A percentile compares a stretch with the other conserved stretches of the same genome.
Evolutionary conservation across 352 stramenopile genomes (phyloP).

Genomic region (Phytophthora niederhauseri): DNA sequence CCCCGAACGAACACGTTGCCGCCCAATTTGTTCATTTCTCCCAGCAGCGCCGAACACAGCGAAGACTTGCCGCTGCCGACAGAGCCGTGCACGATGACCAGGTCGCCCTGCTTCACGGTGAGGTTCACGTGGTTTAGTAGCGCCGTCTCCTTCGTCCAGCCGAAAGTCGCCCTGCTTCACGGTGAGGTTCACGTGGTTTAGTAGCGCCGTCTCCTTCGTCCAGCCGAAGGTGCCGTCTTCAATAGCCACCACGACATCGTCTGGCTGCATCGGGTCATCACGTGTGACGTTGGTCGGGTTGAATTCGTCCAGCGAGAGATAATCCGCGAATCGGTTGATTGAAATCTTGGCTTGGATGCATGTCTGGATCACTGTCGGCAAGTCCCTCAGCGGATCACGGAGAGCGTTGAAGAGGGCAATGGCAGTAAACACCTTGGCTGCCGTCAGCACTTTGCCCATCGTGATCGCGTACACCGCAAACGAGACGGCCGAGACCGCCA

Average conservation of each 20-base stretch:
- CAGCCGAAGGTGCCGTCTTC: conserved; percentile 43
- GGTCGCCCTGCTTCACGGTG: conserved; percentile 44
- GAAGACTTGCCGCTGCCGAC: conserved; percentile 68
- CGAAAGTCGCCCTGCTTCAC: conserved; percentile 50
- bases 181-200: conserved; percentile 45
- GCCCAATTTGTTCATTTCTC: conserved; percentile 83
- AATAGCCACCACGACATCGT: conserved; percentile 31
- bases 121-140: conserved; percentile 50
- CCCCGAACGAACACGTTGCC: conserved; percentile 52
- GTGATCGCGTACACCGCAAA: conserved; percentile 55
- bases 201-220: conserved; percentile 27
- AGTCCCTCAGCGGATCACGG: conserved; percentile 39
- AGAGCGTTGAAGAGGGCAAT: conserved; percentile 60
- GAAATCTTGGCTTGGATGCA: conserved; percentile 53
- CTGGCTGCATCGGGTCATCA: conserved; percentile 7
- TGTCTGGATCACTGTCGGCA: conserved; percentile 44
- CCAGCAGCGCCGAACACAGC: conserved; percentile 54
- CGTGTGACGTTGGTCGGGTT: conserved; percentile 26
- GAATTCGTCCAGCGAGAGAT: conserved; percentile 39
- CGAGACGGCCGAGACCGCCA: conserved; percentile 51
- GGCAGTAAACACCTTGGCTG: conserved; percentile 59
- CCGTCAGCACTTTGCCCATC: conserved; percentile 43
- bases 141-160: conserved; percentile 32
- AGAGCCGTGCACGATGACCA: conserved; percentile 55
- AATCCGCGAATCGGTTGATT: conserved; percentile 42